Base-by-base conservation (phyloP, 306 rosid species). In the Styphnolobium japonicum region DNA sequence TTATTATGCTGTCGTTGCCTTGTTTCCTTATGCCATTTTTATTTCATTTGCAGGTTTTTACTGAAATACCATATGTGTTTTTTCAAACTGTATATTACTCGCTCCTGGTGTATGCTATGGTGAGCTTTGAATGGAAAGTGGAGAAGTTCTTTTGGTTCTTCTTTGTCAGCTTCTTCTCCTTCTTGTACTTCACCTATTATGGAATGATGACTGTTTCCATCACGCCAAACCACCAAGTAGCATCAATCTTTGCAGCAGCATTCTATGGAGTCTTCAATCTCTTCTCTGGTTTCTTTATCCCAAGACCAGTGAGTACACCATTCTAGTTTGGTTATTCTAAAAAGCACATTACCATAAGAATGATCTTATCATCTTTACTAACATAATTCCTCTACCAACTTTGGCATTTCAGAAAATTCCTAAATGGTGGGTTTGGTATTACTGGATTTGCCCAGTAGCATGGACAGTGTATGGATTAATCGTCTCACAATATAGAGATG, bases 371-470 rank as follows among this genome's bases (percentile, higher is more conserved):
- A 62, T 77, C 27, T 29, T 33, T 53, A 15, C 62, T 75, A 12
- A 85, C 80, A 34, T 55, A 29, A 10, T 63, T 71, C 5, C 3
- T 22, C 1, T 52, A 10, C 45, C 40, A 67, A 67, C 45, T 60
- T 42, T 79, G 64, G 37, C 76, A 75, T 82, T 93, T 87, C 99
- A 96, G 99, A 96, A 75, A 86, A 93, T 96, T 75, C 99, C 99
- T 6, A 89, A 89, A 67, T 96, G 96, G 98, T 96, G 99, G 99
- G 56, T 90, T n/a, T 96, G 98, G 99, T 96, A 96, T 40, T 93
- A 89, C 43, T 96, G 97, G 97, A 81, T 91, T 12, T 96, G 99
- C 77, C 99, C 99, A 0, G 57, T 96, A 1, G 96, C 99, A 14
- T 96, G 99, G 99, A 96, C 99, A 4, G 94, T 96, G 4, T 93